Evolutionary conservation across 1,284 basidiomycete species (phyloP).

Genomic region (Moesziomyces antarcticus): DNA sequence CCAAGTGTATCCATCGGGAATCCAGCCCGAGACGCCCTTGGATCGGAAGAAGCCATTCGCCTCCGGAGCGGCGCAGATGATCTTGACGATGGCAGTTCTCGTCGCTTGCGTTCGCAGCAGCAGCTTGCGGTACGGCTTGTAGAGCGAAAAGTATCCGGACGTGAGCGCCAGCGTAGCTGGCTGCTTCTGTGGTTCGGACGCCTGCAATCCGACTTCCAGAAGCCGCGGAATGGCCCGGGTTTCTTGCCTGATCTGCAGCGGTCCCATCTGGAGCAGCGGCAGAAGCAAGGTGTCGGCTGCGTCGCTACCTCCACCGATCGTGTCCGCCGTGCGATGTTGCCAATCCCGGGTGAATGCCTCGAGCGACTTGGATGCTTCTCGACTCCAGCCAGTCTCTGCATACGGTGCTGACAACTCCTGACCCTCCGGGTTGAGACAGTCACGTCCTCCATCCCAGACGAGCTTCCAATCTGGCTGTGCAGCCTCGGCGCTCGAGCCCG

Average conservation of each 20-base stretch:
- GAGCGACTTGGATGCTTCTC: conserved; percentile 22
- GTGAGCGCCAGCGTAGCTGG: conserved; percentile 71
- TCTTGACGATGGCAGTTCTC: conserved; percentile 53
- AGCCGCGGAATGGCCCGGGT: conserved; percentile 61
- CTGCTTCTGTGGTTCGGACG: background rate
- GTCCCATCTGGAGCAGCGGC: conserved; percentile 69
- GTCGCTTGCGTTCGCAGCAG: conserved; percentile 51
- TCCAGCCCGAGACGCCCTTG: conserved; percentile 85
- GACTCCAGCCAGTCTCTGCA: conserved; percentile 39
- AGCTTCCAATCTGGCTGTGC: conserved; percentile 34
- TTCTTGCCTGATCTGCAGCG: conserved; percentile 67
- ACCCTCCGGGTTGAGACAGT: background rate
- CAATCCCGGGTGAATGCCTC: conserved; percentile 49
- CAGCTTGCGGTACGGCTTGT: conserved; percentile 75
- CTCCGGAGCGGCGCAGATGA: conserved; percentile 88
- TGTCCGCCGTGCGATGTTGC: conserved; percentile 10
- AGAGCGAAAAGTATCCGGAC: conserved; percentile 93
- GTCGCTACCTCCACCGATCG: background rate
- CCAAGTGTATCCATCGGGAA: conserved; percentile 93
- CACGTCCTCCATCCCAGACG: conserved; percentile 60
- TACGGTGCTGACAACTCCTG: conserved; percentile 3
- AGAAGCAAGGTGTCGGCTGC: conserved; percentile 55
- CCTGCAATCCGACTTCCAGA: conserved; percentile 15
- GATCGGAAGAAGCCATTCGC: conserved; percentile 92
- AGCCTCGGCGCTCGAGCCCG: background rate